Base-by-base conservation (phyloP, 2,329 filamentous ascomycete genomes). In the Scopulariopsis brevicaulis region DNA sequence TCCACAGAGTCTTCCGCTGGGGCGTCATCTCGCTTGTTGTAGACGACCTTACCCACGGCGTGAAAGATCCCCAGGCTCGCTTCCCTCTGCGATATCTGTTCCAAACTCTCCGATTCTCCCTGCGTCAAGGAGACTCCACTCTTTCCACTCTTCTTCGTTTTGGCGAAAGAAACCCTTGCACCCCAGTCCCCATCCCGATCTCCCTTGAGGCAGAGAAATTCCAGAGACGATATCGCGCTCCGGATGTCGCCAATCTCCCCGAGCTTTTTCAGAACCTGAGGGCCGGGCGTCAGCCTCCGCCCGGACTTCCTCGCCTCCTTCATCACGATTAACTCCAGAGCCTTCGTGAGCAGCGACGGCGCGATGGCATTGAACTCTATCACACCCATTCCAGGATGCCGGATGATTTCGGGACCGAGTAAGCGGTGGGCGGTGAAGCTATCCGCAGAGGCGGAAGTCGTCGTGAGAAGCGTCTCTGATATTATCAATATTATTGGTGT, bases 321-420 rank as follows among this genome's bases (percentile, higher is more conserved):
- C 64, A 87, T 78, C 0, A 97, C 82, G 2, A 96, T 79, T 1
- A 89, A 70, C 58, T 94, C 88, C 4, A 99, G 74, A 1, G 93
- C 93, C 70, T 93, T 96, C 14, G 84, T 79, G 65, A 99, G 81
- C 50, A 93, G 82, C 0, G 93, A 94, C 0, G 90, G 86, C 0
- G 94, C 94, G 60, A 99, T 86, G 14, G 88, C 82, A 65, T 99
- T 99, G 73, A 97, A 99, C 63, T 96, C 92, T 62, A 99, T 90
- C 5, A 89, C 77, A 10, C 82, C 84, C 2, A 90, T 85, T 15
- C 86, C 85, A 0, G 89, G 86, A 70, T 97, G 91, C 50, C 87
- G 84, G 15, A 90, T 78, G 51, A 99, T 88, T 62, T 94, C 89
- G 0, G 91, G 86, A 0, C 95, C 94, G 3, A 99, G 81, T 20